Evolutionary conservation across 495 filamentous ascomycete species (phyloP).

Genomic region (Lasiosphaeris hirsuta): DNA sequence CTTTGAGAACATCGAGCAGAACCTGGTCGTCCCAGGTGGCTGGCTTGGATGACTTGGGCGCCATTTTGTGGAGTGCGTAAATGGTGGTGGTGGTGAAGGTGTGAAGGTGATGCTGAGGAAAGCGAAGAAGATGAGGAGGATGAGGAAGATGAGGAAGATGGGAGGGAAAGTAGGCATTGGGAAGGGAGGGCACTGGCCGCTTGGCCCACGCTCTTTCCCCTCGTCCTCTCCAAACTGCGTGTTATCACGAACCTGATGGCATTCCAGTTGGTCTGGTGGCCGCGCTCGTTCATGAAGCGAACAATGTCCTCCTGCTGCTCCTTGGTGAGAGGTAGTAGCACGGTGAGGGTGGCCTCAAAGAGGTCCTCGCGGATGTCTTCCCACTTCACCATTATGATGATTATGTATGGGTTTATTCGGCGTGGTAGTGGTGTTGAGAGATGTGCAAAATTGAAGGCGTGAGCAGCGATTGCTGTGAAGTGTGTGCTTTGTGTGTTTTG

Average conservation of each 20-base stretch:
- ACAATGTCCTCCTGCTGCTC: slow-evolving; percentile 32
- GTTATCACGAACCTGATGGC: slow-evolving; percentile 31
- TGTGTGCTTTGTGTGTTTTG: too few relatives aligned
- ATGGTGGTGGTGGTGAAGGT: neutral
- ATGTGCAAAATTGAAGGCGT: too few relatives aligned
- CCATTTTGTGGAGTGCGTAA: neutral
- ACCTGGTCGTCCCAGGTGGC: slow-evolving; percentile 24
- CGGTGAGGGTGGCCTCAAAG: slow-evolving; percentile 24
- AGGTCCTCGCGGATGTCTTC: slow-evolving; percentile 32
- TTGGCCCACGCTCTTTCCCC: neutral
- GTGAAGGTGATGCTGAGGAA: neutral
- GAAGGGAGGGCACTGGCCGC: neutral
- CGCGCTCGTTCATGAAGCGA: slow-evolving; percentile 16
- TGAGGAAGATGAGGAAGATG: too few relatives aligned
- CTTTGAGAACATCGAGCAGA: slow-evolving; percentile 25
- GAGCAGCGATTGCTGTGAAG: too few relatives aligned
- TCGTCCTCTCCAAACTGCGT: too few relatives aligned
- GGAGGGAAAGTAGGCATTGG: too few relatives aligned
- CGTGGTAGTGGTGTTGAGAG: neutral
- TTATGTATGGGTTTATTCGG: neutral
- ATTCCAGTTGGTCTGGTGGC: slow-evolving; percentile 34
- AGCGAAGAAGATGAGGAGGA: too few relatives aligned
- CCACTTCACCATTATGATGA: slow-evolving; percentile 24
- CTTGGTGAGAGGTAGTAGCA: slow-evolving; percentile 15
- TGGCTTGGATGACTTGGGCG: neutral